A percentile compares a stretch with the other conserved stretches of the same genome.
These are phyloP conservation scores for Blastobotrys chiropterorum DNA, from an alignment of 805 yeast species.

Conservation along the genomic window DNA sequence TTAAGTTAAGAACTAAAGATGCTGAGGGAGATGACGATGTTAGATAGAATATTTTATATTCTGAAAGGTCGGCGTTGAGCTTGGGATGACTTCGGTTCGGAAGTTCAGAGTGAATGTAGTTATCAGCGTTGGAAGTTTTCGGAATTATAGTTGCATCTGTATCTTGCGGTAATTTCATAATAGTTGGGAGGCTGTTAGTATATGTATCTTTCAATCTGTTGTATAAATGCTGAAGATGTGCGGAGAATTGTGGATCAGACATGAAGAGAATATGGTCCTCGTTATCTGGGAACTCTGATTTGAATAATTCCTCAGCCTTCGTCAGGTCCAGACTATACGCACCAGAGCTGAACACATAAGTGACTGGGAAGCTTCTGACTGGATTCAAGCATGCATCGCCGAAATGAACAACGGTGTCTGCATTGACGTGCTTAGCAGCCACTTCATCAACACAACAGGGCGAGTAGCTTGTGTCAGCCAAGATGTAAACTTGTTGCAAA, in stretches of 20 bases:
- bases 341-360: slow-evolving; percentile 61
- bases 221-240: slow-evolving; percentile 37
- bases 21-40: slow-evolving; percentile 49
- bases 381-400: slow-evolving; percentile 93
- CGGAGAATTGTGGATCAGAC: slow-evolving; percentile 68
- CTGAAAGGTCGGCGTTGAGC: slow-evolving; percentile 28
- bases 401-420: slow-evolving; percentile 83
- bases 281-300: slow-evolving; percentile 36
- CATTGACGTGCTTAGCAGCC: slow-evolving; percentile 87
- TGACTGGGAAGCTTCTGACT: slow-evolving; percentile 63
- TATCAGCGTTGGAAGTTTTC: not conserved
- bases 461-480: slow-evolving; percentile 95
- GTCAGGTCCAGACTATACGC: slow-evolving; percentile 37
- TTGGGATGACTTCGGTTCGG: slow-evolving; percentile 22
- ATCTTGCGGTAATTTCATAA: slow-evolving; percentile 13
- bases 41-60: slow-evolving; percentile 61
- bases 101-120: slow-evolving; percentile 11
- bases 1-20: slow-evolving; percentile 68
- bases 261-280: slow-evolving; percentile 46
- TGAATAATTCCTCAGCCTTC: slow-evolving; percentile 36
- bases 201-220: slow-evolving; percentile 28
- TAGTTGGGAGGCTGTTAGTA: slow-evolving; percentile 25
- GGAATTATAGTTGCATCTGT: not conserved
- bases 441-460: slow-evolving; percentile 96
- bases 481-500: slow-evolving; percentile 50